These are phyloP conservation scores for Beauveria asiatica DNA, from an alignment of 2,329 filamentous ascomycete species.

Conservation along the genomic window DNA sequence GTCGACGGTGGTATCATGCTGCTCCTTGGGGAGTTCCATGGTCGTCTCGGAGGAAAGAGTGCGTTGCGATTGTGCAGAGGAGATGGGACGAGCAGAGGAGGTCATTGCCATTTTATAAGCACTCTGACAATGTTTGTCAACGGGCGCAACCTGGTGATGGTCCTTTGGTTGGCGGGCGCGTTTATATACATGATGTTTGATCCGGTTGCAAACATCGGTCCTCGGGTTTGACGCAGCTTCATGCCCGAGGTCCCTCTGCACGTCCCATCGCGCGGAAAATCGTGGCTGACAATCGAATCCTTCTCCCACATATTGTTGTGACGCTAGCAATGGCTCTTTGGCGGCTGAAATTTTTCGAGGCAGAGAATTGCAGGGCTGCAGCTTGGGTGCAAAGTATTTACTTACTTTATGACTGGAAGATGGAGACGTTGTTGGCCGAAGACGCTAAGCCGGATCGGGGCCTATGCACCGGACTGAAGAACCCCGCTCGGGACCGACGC, in stretches of 20 bases:
- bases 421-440: conserved; percentile 10
- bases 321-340: background rate
- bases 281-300: background rate
- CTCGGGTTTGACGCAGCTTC: background rate
- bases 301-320: too few relatives aligned
- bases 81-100: background rate
- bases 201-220: background rate
- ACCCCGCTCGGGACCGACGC: conserved; percentile 17
- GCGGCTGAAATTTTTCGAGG: background rate
- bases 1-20: background rate
- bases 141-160: background rate
- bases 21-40: background rate
- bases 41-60: background rate
- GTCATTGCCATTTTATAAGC: background rate
- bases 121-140: background rate
- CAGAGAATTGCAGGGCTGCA: background rate
- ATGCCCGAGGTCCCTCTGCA: conserved; percentile 5
- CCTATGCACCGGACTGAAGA: background rate
- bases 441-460: conserved; percentile 15
- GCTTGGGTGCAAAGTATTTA: background rate
- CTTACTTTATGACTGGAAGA: background rate
- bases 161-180: background rate
- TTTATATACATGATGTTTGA: background rate
- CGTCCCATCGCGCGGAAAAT: background rate
- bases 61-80: conserved; percentile 3